phyloP scores from a whole-genome alignment of 2,329 filamentous ascomycete genomes.

The Aspergillus pseudotamarii region DNA sequence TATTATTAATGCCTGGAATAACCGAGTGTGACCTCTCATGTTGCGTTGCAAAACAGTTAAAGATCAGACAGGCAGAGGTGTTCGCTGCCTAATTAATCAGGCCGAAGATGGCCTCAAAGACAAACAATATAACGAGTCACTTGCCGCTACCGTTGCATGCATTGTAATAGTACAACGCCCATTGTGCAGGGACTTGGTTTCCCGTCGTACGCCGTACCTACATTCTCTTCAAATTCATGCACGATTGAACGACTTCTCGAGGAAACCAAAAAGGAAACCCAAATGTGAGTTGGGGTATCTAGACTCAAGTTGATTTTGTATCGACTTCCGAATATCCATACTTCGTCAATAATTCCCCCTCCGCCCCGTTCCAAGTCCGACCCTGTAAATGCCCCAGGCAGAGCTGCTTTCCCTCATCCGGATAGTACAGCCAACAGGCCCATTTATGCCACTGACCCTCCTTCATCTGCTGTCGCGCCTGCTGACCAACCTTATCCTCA shows the following conservation, averaged over 20 bases:
- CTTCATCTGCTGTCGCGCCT: constrained; percentile 14
- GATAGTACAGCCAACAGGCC: constrained; percentile 15
- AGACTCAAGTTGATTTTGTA: neutral
- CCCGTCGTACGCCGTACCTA: no score
- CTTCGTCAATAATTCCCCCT: neutral
- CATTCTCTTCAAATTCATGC: neutral
- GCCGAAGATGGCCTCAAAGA: neutral
- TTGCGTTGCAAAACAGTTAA: no score
- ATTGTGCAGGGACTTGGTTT: neutral
- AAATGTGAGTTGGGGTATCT: neutral
- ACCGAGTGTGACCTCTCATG: neutral
- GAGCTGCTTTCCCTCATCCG: constrained; percentile 4
- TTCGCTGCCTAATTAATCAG: neutral
- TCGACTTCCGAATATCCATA: neutral
- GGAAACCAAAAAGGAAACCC: neutral
- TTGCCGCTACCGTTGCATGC: neutral
- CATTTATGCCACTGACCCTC: constrained; percentile 12
- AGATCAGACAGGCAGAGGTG: neutral
- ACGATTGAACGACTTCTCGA: no score
- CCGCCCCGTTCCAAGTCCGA: constrained; percentile 9
- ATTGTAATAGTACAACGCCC: neutral
- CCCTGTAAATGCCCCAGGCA: constrained; percentile 14
- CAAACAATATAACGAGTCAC: neutral
- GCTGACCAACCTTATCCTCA: constrained; percentile 17
- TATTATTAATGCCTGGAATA: neutral